These are phyloP conservation scores for Candida sanyaensis DNA, from an alignment of 1,139 yeast species.

Conservation along the genomic window DNA sequence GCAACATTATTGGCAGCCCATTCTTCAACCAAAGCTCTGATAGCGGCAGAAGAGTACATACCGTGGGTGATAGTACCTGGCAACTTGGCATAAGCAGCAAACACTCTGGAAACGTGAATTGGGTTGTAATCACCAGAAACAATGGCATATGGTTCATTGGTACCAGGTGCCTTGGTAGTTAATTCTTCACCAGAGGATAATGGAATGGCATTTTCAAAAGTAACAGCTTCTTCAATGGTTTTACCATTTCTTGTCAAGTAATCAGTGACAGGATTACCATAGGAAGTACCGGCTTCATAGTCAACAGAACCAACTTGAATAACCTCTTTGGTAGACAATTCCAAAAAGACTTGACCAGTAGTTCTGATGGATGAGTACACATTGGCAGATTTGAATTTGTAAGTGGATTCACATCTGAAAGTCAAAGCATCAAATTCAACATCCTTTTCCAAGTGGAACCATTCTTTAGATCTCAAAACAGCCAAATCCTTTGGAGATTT, in stretches of 20 bases:
- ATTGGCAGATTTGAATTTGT: slow-evolving; percentile 74
- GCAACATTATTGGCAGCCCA: slow-evolving; percentile 99
- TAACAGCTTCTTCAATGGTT: slow-evolving; percentile 91
- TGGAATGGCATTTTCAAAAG: slow-evolving; percentile 89
- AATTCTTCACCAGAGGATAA: slow-evolving; percentile 77
- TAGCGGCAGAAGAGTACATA: slow-evolving; percentile 96
- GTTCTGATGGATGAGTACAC: slow-evolving; percentile 83
- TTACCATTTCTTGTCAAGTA: slow-evolving; percentile 90
- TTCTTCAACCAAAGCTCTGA: slow-evolving; percentile 92
- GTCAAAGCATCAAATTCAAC: slow-evolving; percentile 80
- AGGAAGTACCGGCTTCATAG: slow-evolving; percentile 90
- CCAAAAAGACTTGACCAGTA: slow-evolving; percentile 81
- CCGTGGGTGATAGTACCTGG: slow-evolving; percentile 99
- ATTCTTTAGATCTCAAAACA: slow-evolving; percentile 90
- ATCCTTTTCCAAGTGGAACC: slow-evolving; percentile 85
- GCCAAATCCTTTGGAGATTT: slow-evolving; percentile 87
- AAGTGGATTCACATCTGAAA: slow-evolving; percentile 86
- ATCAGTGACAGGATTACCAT: slow-evolving; percentile 97
- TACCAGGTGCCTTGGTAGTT: slow-evolving; percentile 73
- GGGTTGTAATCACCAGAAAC: slow-evolving; percentile 99
- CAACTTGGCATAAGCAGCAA: slow-evolving; percentile 87
- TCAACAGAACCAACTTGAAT: slow-evolving; percentile 84
- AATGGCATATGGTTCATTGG: slow-evolving; percentile 94
- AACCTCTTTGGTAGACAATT: slow-evolving; percentile 90
- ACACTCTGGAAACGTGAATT: slow-evolving; percentile 93